Percentiles rank a stretch among this genome's conserved stretches.
phyloP scores from a whole-genome alignment of 495 filamentous ascomycete genomes.

The Talaromyces proteolyticus region DNA sequence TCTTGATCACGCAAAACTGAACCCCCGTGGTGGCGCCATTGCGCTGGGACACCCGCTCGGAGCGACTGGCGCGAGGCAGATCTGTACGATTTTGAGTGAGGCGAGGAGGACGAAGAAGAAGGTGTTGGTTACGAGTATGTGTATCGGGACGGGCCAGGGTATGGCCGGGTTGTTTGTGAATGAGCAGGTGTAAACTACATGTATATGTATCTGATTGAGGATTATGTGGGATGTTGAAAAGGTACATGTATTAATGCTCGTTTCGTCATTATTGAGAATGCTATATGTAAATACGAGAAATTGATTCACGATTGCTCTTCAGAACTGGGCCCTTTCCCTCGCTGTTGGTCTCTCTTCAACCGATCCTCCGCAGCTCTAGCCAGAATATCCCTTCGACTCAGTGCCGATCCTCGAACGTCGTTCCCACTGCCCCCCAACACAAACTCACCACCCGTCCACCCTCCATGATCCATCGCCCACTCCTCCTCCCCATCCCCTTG shows the following conservation, averaged over 20 bases:
- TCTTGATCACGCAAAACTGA: constrained; percentile 80
- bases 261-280: no score
- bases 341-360: constrained; percentile 47
- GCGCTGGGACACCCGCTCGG: constrained; percentile 82
- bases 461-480: constrained; percentile 65
- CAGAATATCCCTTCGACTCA: constrained; percentile 63
- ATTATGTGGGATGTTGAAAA: no score
- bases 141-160: constrained; percentile 76
- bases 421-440: constrained; percentile 60
- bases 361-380: constrained; percentile 73
- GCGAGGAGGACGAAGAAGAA: constrained; percentile 72
- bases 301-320: constrained; percentile 11
- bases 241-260: no score
- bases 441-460: constrained; percentile 85
- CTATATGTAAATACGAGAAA: no score
- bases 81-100: constrained; percentile 80
- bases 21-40: constrained; percentile 76
- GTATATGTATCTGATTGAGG: not conserved
- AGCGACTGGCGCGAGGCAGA: constrained; percentile 72
- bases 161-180: constrained; percentile 87
- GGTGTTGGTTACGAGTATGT: constrained; percentile 82
- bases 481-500: constrained; percentile 33
- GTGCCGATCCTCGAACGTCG: constrained; percentile 14
- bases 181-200: constrained; percentile 43
- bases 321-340: constrained; percentile 21